phyloP scores from a whole-genome alignment of 139 green algal genomes.

The Picochlorum sp. region DNA sequence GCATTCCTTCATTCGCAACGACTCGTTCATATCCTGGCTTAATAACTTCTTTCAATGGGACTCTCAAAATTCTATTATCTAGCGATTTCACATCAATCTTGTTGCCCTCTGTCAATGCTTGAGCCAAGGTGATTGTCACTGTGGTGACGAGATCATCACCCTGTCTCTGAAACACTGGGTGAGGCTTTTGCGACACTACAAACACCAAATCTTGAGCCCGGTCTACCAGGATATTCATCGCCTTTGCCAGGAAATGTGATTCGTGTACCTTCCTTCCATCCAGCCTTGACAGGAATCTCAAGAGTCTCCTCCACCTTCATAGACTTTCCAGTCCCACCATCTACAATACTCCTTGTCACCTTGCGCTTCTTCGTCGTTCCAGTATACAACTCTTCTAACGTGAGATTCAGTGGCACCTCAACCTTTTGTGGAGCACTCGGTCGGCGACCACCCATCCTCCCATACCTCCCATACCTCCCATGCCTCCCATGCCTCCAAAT shows the following conservation, averaged over 20 bases:
- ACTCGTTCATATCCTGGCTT: slow-evolving; percentile 19
- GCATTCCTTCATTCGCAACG: slow-evolving; percentile 60
- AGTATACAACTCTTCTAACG: slow-evolving; percentile 46
- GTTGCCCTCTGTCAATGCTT: slow-evolving; percentile 18
- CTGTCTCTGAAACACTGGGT: slow-evolving; percentile 65
- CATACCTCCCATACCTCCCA: slow-evolving; percentile 16
- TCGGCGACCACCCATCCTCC: slow-evolving; percentile 6
- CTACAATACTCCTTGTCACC: slow-evolving; percentile 34
- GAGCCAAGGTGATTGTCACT: slow-evolving; percentile 19
- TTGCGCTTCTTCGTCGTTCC: slow-evolving; percentile 51
- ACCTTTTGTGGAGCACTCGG: slow-evolving; percentile 13
- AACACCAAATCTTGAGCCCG: slow-evolving; percentile 80
- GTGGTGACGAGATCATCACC: slow-evolving; percentile 69
- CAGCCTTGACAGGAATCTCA: slow-evolving; percentile 77
- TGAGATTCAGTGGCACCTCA: slow-evolving; percentile 29
- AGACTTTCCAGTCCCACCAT: slow-evolving; percentile 21
- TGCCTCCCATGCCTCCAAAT: slow-evolving; percentile 15
- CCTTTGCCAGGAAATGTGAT: slow-evolving; percentile 84
- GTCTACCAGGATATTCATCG: slow-evolving; percentile 61
- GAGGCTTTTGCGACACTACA: slow-evolving; percentile 71
- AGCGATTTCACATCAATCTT: slow-evolving; percentile 43
- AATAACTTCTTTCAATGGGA: slow-evolving; percentile 35
- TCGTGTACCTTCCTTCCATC: slow-evolving; percentile 90
- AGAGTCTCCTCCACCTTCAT: slow-evolving; percentile 66
- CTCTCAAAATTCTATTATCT: slow-evolving; percentile 42